These are phyloP conservation scores for Talaromyces borbonicus DNA, from an alignment of 495 filamentous ascomycete species.

Conservation along the genomic window DNA sequence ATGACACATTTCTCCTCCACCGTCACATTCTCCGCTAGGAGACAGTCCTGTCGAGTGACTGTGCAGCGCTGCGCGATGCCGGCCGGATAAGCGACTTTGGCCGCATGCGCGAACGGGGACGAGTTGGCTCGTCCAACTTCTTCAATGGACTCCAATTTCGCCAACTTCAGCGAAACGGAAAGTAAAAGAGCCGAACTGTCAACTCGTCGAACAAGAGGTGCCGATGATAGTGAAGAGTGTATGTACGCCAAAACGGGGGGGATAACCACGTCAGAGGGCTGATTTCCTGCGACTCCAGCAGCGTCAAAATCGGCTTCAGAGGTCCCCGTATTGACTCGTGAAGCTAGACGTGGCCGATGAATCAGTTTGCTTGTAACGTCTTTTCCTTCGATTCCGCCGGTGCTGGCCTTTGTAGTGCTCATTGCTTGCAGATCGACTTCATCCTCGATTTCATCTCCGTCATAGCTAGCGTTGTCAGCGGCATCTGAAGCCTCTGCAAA, in stretches of 20 bases:
- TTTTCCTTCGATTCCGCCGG: constrained; percentile 8
- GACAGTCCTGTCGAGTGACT: constrained; percentile 62
- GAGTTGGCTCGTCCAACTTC: constrained; percentile 45
- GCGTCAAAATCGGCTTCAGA: constrained; percentile 10
- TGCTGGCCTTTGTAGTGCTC: constrained; percentile 42
- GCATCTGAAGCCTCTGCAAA: constrained; percentile 31
- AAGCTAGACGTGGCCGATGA: constrained; percentile 26
- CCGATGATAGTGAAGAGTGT: constrained; percentile 41
- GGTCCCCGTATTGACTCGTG: constrained; percentile 24
- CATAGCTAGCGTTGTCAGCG: constrained; percentile 27
- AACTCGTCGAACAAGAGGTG: constrained; percentile 69
- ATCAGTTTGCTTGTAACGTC: neutral
- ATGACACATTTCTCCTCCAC: constrained; percentile 76
- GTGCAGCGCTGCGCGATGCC: constrained; percentile 65
- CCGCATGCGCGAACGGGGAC: constrained; percentile 61
- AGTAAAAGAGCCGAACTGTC: constrained; percentile 78
- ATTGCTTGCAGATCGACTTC: constrained; percentile 54
- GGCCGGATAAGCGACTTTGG: constrained; percentile 72
- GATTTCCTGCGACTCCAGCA: constrained; percentile 10
- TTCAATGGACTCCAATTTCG: constrained; percentile 62
- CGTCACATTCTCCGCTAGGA: constrained; percentile 77
- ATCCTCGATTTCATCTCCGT: constrained; percentile 40
- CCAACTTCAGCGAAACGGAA: constrained; percentile 71
- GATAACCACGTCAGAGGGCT: constrained; percentile 24
- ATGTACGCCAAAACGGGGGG: constrained; percentile 75